Base-by-base conservation (phyloP, 805 yeast species). In the Lipomyces oligophaga region DNA sequence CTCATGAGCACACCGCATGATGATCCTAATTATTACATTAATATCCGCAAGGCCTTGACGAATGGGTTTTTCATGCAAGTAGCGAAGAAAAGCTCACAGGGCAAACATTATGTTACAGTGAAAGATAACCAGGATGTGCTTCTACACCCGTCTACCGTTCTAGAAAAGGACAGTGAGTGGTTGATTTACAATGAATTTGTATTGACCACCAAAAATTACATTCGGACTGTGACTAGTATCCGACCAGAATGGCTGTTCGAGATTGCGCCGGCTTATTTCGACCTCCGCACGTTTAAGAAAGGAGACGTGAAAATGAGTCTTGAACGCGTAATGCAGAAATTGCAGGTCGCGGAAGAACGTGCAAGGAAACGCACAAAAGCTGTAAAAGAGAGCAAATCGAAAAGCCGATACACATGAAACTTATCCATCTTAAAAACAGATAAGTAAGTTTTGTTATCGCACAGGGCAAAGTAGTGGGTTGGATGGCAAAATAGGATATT, bases 11-110 rank as follows among this genome's bases (percentile, higher is more conserved):
- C 87, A 2, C 81, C 83, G 33, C 76, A 68, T 52, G 83, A 78
- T 22, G 81, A 80, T 60, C 78, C 77, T 41, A 62, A 64, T 34
- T 88, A 85, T 68, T 82, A 81, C 66, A 80, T 77, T 58, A 83
- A 86, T 60, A 81, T 93, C 55, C 76, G 95, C 47, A 85, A 83
- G 65, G 96, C 97, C 0, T 68, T 93, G 48, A 76, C 86, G 3
- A 77, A 86, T n/a, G 98, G 98, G 1, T 89, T 88, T 66, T 93
- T 93, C 72, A 89, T 93, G 97, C 98, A 93, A 71, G 55, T 85
- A 45, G 97, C 97, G 27, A 93, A 89, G 70, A 86, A 85, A 72
- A 80, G 78, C 34, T 54, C 65, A 25, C 63, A 63, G 46, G 73
- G 75, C 20, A 83, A 82, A 60, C 89, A 85, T n/a, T 90, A 83